Base-by-base conservation (phyloP, 164 flowering plant genomes). In the Piper betle region DNA sequence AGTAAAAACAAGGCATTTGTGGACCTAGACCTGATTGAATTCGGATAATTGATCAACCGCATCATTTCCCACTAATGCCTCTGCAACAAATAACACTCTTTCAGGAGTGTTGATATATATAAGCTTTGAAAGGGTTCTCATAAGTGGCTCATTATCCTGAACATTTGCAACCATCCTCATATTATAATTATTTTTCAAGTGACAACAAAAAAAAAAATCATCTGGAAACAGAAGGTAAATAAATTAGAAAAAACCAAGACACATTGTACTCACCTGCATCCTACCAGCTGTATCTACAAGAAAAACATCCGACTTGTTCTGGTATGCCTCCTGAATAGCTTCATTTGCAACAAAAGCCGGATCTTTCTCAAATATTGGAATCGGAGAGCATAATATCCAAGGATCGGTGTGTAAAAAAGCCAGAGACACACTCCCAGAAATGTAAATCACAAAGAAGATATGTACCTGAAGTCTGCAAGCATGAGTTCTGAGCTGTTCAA, bases 31-130 rank as follows among this genome's bases (percentile, higher is more conserved):
- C 97, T 93, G 97, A 72, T 87, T 82, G 66, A 93, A 93, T 67
- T 90, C 90, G 89, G n/a, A n/a, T n/a, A n/a, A n/a, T n/a, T n/a
- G n/a, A n/a, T n/a, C n/a, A n/a, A n/a, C n/a, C n/a, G n/a, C 99
- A 82, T 93, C 97, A 77, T 93, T 93, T 38, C 96, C 99, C 59
- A 93, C 97, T 62, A 93, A 78, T 42, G 97, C 94, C 79, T 93
- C 99, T 57, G 97, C 99, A 71, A 93, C 97, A 78, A 90, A 90
- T 66, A 93, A 73, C 66, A 93, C 89, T 39, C 87, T 78, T 72
- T 90, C 96, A 59, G 97, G 99, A 71, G 55, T 88, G 81, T 93
- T 93, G 57, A 93, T 81, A 72, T 84, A 57, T 52, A 90, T 78
- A 9, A 93, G 87, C 80, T 93, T 93, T 52, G 99, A 90, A 39